Base-by-base conservation (phyloP, 2,329 filamentous ascomycete species). In the Claviceps purpurea region DNA sequence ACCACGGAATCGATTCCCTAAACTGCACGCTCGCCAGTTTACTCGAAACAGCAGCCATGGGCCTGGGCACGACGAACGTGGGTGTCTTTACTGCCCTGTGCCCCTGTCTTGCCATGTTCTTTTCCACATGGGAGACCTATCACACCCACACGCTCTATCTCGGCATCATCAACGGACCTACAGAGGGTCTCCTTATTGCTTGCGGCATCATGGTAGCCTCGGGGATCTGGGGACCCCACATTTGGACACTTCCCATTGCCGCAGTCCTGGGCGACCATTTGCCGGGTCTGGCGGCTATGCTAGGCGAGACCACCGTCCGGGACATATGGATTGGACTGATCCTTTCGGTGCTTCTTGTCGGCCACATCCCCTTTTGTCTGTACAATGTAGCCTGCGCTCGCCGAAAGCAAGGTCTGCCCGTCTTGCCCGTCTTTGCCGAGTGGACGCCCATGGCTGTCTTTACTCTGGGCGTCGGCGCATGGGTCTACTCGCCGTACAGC, bases 121-220 rank as follows among this genome's bases (percentile, higher is more conserved):
- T 98, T 72, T 96, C 91, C 3, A 98, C 93, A 2, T 98, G 93
- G 93, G 93, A 98, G 71, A 98, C 93, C 1, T 98, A 96, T 68
- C 93, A 98, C 70, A 96, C 93, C 5, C 93, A 98, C 68, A 97
- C 93, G 0, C 74, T 98, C 5, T 98, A 95, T 68, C 81, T 98
- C 13, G 93, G 93, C 52, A 89, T 91, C 66, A 86, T 98, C 78
- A 98, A 98, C 67, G 93, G 93, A 1, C 93, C 93, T 2, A 98
- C 93, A 38, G 93, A 98, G 73, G 93, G 93, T 20, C 74, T 98
- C 38, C 82, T 97, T 50, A 84, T 98, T 57, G 93, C 90, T 26
- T 90, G 88, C 64, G 69, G 73, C 50, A 79, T 96, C 63, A 97
- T 97, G 88, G 75, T 87, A 52, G 71, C 87, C 40, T 94, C 89